Conservation (phyloP, 1,139 yeast species). For the Diutina rugosa region DNA sequence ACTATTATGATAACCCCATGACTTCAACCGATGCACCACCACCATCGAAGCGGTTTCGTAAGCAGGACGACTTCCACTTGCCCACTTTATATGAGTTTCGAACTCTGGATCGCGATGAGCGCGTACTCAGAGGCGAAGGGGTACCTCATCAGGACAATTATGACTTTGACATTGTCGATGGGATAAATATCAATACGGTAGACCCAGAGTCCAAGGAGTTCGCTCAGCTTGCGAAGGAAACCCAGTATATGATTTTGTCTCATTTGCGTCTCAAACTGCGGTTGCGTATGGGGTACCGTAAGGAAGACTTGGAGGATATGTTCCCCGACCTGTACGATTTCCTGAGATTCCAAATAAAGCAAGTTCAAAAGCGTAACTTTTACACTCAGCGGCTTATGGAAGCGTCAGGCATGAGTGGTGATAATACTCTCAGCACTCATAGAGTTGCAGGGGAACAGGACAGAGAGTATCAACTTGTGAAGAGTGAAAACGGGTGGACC, state of each 20-base stretch:
- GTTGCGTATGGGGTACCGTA: slow-evolving; percentile 87
- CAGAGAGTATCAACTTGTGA: slow-evolving; percentile 59
- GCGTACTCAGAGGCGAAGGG: slow-evolving; percentile 67
- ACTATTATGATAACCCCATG: not conserved
- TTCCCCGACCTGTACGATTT: slow-evolving; percentile 85
- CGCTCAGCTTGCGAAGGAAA: slow-evolving; percentile 54
- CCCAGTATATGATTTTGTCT: slow-evolving; percentile 81
- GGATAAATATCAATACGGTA: slow-evolving; percentile 52
- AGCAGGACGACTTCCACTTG: slow-evolving; percentile 72
- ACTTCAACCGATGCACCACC: not conserved
- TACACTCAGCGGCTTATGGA: slow-evolving; percentile 82
- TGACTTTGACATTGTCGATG: slow-evolving; percentile 51
- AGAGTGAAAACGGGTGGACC: slow-evolving; percentile 82
- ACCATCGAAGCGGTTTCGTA: slow-evolving; percentile 11
- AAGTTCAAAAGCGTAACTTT: slow-evolving; percentile 84
- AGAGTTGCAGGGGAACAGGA: slow-evolving; percentile 83
- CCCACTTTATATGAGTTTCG: slow-evolving; percentile 44
- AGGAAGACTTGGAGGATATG: slow-evolving; percentile 67
- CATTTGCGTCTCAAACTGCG: slow-evolving; percentile 76
- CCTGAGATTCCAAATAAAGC: slow-evolving; percentile 82
- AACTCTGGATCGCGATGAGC: slow-evolving; percentile 39
- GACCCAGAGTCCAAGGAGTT: slow-evolving; percentile 64
- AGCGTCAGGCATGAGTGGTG: slow-evolving; percentile 64
- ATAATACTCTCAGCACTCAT: slow-evolving; percentile 30
- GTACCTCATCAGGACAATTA: slow-evolving; percentile 36